A percentile compares a stretch with the other conserved stretches of the same genome.
Evolutionary conservation across 2,329 filamentous ascomycete genomes (phyloP).

Genomic region (Pseudogymnoascus verrucosus): DNA sequence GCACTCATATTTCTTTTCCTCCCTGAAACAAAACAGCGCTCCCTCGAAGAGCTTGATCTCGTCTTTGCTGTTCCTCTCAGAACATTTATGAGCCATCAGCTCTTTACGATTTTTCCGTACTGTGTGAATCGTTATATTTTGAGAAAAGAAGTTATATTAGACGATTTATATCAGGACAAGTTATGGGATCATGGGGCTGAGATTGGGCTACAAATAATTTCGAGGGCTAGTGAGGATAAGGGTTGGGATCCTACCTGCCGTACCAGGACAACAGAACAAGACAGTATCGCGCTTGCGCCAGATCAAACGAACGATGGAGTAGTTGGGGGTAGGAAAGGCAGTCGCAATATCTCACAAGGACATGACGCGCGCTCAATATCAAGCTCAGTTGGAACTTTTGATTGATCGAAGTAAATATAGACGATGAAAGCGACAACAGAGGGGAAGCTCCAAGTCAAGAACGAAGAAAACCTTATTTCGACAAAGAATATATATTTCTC

Average conservation of each 20-base stretch:
- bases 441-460: background rate
- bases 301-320: background rate
- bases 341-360: background rate
- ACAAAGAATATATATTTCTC: constrained; percentile 13
- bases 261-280: background rate
- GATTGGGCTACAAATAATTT: background rate
- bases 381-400: background rate
- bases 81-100: constrained; percentile 25
- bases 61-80: constrained; percentile 33
- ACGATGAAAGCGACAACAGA: background rate
- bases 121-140: background rate
- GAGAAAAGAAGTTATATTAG: background rate
- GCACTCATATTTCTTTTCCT: constrained; percentile 39
- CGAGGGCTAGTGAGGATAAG: background rate
- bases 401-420: background rate
- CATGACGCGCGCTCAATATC: background rate
- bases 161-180: background rate
- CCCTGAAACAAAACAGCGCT: constrained; percentile 45
- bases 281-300: background rate
- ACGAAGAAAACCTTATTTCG: constrained; percentile 16
- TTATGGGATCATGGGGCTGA: background rate
- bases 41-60: constrained; percentile 44
- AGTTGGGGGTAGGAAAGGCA: background rate
- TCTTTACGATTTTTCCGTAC: background rate
- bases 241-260: background rate